A percentile compares a stretch with the other conserved stretches of the same genome.
These are phyloP conservation scores for Paecilomyces niveus DNA, from an alignment of 2,329 filamentous ascomycete species.

Conservation along the genomic window DNA sequence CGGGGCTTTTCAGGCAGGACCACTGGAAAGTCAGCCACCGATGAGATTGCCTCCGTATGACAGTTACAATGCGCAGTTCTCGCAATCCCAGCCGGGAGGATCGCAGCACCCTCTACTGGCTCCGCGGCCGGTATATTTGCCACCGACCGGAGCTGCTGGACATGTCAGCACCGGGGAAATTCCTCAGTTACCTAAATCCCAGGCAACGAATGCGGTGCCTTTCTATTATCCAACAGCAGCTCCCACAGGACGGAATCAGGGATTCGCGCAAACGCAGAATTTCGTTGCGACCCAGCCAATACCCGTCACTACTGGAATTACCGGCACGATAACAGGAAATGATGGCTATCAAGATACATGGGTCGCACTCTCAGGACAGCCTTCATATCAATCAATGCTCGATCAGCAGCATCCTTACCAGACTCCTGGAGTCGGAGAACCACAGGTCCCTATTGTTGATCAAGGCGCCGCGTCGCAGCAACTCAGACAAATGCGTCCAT, in stretches of 20 bases:
- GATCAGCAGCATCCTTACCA: conserved; percentile 5
- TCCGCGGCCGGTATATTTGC: conserved; percentile 17
- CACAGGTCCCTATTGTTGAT: background rate
- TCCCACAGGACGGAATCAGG: background rate
- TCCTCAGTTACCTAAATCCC: background rate
- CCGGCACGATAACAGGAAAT: background rate
- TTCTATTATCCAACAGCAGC: conserved; percentile 11
- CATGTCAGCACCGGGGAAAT: background rate
- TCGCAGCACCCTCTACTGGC: conserved; percentile 28
- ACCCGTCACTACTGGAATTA: background rate
- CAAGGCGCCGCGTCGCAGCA: background rate
- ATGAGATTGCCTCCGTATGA: conserved; percentile 11
- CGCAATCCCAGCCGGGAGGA: conserved; percentile 20
- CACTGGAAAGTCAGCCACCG: conserved; percentile 11
- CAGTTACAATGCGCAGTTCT: conserved; percentile 14
- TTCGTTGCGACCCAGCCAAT: background rate
- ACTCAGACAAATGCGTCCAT: background rate
- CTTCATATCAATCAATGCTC: background rate
- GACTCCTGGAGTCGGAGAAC: background rate
- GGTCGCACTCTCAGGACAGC: background rate
- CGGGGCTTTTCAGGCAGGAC: conserved; percentile 12
- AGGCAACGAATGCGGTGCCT: conserved; percentile 5
- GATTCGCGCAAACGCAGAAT: background rate
- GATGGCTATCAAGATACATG: background rate
- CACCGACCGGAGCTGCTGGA: conserved; percentile 2